These are phyloP conservation scores for Cutaneotrichosporon sp. DNA, from an alignment of 1,284 basidiomycete genomes.

Conservation along the genomic window DNA sequence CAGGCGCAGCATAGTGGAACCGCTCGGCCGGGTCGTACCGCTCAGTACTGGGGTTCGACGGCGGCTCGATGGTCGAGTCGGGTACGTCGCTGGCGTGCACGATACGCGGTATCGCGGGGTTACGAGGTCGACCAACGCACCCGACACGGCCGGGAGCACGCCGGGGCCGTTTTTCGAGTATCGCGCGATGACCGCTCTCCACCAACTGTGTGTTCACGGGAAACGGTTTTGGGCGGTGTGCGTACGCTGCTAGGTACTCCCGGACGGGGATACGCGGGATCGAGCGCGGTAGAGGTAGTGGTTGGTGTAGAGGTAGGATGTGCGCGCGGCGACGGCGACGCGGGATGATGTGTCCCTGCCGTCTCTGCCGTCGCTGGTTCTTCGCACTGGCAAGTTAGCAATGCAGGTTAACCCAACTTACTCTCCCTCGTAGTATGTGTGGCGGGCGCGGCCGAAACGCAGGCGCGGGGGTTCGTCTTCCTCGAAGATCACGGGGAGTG, in stretches of 20 bases:
- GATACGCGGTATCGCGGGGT: neutral
- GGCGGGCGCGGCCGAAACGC: neutral
- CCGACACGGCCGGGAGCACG: neutral
- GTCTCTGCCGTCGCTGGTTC: neutral
- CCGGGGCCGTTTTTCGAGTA: neutral
- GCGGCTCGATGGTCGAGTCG: neutral
- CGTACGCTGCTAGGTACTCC: neutral
- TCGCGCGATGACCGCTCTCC: neutral
- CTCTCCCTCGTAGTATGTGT: neutral
- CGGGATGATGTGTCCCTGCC: neutral
- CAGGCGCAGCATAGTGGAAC: neutral
- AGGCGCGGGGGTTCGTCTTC: neutral
- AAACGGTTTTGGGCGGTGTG: neutral
- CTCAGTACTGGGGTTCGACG: neutral
- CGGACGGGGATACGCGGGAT: neutral
- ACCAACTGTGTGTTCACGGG: slow-evolving; percentile 1
- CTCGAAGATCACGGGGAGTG: neutral
- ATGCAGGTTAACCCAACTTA: neutral
- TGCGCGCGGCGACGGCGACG: neutral
- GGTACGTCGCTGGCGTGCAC: slow-evolving; percentile 4
- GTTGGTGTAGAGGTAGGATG: neutral
- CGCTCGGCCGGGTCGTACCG: neutral
- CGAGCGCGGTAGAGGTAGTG: neutral
- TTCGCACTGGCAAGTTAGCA: neutral
- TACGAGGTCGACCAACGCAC: neutral